phyloP scores from a whole-genome alignment of 1,139 yeast genomes.

The Kurtzmaniella quercitrusa region DNA sequence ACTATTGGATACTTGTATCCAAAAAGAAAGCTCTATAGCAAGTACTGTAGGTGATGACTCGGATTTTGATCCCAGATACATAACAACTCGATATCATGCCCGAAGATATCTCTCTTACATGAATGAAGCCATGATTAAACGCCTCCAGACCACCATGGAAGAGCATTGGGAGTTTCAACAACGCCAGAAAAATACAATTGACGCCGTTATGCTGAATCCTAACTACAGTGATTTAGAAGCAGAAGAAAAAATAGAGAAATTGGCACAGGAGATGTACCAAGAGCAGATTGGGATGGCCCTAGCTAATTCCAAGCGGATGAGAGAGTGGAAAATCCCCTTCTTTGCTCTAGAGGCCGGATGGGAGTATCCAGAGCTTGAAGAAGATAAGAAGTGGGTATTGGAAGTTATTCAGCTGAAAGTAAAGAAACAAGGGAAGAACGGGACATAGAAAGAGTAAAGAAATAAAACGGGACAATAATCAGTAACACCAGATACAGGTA shows the following conservation, averaged over 20 bases:
- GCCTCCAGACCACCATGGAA: slow-evolving; percentile 9
- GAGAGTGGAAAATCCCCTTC: slow-evolving; percentile 21
- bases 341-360: slow-evolving; percentile 17
- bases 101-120: slow-evolving; percentile 12
- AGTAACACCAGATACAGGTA: too few species aligned
- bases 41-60: not conserved
- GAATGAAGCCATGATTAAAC: slow-evolving; percentile 4
- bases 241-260: slow-evolving; percentile 11
- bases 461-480: too few species aligned
- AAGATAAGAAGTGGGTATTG: slow-evolving; percentile 22
- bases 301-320: slow-evolving; percentile 14
- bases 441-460: too few species aligned
- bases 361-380: slow-evolving; percentile 20
- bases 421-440: not conserved
- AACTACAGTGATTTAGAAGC: slow-evolving; percentile 8
- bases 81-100: slow-evolving; percentile 20
- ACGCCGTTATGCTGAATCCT: slow-evolving; percentile 9
- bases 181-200: slow-evolving; percentile 13
- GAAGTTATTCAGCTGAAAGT: slow-evolving; percentile 5
- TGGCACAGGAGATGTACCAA: slow-evolving; percentile 15
- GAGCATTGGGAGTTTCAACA: slow-evolving; percentile 17
- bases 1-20: slow-evolving; percentile 11
- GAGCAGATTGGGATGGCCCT: slow-evolving; percentile 24
- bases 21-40: not conserved
- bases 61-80: slow-evolving; percentile 14